Evolutionary conservation across 1,284 basidiomycete genomes (phyloP), one percentile per base, ranked within the genome.

Genomic region (Ganoderma leucocontextum): DNA sequence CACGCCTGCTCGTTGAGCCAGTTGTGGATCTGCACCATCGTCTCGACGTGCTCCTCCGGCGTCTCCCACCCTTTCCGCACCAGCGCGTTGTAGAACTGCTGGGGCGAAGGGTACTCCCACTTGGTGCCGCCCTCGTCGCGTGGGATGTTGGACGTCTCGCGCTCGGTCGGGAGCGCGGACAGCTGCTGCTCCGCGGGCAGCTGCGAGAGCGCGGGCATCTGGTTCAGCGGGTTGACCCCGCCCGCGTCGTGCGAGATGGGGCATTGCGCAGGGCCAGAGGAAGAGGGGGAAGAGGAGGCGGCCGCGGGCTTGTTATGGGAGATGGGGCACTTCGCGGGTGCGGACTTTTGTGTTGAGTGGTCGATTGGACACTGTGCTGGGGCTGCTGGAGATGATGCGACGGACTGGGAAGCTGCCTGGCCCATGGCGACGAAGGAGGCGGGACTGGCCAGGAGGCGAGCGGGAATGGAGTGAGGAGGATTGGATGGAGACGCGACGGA

Each of bases 81-180:
- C 8, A 99, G 87, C 0, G 98, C 98, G 79, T 99, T 99, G 81
- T 99, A 97, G 80, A 99, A 99, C 80, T 99, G 97, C 82, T 99
- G 97, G 2, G 97, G 96, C 6, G 95, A 97, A 1, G 98, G 98
- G 81, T 99, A 99, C 77, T 98, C 97, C 98, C 98, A 99, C 73
- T 79, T 86, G 60, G 71, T 80, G 64, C 47, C 47, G 47, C 77
- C 74, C 7, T 79, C 76, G 62, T 93, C 88, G 47, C 96, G 90
- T 2, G 96, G 96, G 76, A 99, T 99, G 9, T 94, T 91, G 0
- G 95, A 97, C 53, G 87, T 84, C 10, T 87, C 90, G 68, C 97
- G 89, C 44, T 91, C 86, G 0, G 90, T 93, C 4, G 96, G 93
- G 25, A 99, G 87, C 33, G 85, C 82, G 4, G 85, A 72, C 3